phyloP scores from a whole-genome alignment of 805 yeast species.

The Kockiozyma suomiensis region DNA sequence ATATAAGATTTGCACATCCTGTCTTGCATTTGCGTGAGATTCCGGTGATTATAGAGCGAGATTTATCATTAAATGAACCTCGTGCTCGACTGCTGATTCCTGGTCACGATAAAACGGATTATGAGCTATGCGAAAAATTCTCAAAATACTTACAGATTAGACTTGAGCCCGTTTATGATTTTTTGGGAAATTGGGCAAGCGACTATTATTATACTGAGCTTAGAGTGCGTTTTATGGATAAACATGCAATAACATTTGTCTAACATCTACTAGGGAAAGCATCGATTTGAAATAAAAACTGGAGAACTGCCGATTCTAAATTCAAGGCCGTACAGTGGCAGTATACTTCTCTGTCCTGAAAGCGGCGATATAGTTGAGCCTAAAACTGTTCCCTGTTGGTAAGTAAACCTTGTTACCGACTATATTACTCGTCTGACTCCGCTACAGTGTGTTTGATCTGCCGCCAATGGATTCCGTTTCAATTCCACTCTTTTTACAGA shows the following conservation, averaged over 20 bases:
- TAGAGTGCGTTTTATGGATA: background rate
- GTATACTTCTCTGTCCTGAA: conserved; percentile 5
- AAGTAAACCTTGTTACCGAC: background rate
- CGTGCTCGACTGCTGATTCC: background rate
- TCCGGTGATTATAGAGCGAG: conserved; percentile 1
- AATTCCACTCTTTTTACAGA: background rate
- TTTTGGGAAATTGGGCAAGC: background rate
- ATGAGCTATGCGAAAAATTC: background rate
- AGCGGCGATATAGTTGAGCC: conserved; percentile 9
- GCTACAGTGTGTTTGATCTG: background rate
- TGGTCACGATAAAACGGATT: background rate
- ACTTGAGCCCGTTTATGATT: background rate
- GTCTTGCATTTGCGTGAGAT: background rate
- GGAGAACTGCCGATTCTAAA: background rate
- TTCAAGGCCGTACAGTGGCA: background rate
- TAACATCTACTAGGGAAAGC: conserved; percentile 1
- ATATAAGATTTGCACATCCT: background rate
- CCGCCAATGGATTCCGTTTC: background rate
- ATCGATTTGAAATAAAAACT: background rate
- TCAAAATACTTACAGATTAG: background rate
- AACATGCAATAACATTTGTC: no score
- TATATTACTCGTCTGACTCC: background rate
- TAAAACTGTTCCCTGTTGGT: background rate
- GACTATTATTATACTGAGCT: background rate
- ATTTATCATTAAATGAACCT: background rate